These are phyloP conservation scores for Rhazya stricta DNA, from an alignment of 257 asterid genomes.

Conservation along the genomic window DNA sequence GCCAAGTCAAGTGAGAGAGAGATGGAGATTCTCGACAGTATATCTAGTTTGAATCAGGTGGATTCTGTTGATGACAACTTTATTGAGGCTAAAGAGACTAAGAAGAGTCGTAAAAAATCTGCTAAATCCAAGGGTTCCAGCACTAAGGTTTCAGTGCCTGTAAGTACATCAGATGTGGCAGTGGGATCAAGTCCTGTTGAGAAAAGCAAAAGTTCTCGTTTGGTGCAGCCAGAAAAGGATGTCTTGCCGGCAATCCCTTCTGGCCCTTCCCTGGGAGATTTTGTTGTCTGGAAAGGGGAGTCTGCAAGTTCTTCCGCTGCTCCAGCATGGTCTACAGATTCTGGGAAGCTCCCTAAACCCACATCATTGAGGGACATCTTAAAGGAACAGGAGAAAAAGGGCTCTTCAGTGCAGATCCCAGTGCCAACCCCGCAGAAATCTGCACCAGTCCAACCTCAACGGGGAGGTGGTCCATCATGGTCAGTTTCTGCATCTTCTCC, in stretches of 20 bases:
- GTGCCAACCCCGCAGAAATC: constrained; percentile 62
- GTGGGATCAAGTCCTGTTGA: constrained; percentile 57
- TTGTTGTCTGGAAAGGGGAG: constrained; percentile 86
- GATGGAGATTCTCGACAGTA: constrained; percentile 34
- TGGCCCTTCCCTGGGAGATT: constrained; percentile 95
- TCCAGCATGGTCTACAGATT: constrained; percentile 87
- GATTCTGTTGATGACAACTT: constrained; percentile 50
- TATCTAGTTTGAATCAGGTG: constrained; percentile 29
- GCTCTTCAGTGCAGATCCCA: constrained; percentile 38
- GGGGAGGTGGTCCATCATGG: constrained; percentile 63
- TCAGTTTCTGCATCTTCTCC: constrained; percentile 56
- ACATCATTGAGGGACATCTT: constrained; percentile 87
- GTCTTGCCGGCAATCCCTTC: constrained; percentile 63
- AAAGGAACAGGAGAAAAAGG: constrained; percentile 72
- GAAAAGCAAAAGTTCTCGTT: constrained; percentile 53
- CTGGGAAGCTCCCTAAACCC: constrained; percentile 60
- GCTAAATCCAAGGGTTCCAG: constrained; percentile 69
- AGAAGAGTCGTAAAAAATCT: constrained; percentile 82
- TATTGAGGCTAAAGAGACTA: constrained; percentile 87
- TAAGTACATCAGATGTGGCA: constrained; percentile 38
- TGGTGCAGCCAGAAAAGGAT: constrained; percentile 68
- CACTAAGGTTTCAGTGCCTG: constrained; percentile 45
- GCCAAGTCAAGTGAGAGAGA: constrained; percentile 43
- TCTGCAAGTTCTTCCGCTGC: constrained; percentile 52
- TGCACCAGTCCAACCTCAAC: constrained; percentile 48